phyloP scores from a whole-genome alignment of 371 early-diverging fungal genomes.

The Mucor racemosus region DNA sequence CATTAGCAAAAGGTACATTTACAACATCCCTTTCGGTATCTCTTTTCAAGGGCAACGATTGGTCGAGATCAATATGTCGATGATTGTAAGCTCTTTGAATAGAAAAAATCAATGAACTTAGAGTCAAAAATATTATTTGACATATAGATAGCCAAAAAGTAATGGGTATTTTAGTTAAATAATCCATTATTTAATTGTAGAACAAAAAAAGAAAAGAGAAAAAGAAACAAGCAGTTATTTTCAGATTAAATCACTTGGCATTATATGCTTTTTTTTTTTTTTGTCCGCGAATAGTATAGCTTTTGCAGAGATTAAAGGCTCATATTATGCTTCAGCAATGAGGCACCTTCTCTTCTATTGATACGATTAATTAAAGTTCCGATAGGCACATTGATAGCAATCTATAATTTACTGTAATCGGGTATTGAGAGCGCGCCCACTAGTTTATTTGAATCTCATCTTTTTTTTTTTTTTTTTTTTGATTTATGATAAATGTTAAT shows the following conservation, averaged over 20 bases:
- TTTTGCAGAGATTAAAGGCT: no score
- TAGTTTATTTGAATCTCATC: no score
- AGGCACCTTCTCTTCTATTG: no score
- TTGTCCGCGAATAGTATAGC: no score
- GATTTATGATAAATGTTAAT: no score
- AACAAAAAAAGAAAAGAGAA: not conserved
- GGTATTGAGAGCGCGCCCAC: no score
- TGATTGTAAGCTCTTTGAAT: conserved; percentile 22
- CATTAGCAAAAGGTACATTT: conserved; percentile 7
- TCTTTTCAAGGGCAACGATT: not conserved
- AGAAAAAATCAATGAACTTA: conserved; percentile 21
- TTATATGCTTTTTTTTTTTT: not conserved
- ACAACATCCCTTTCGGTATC: conserved; percentile 12
- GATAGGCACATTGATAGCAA: no score
- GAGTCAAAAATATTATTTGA: not conserved
- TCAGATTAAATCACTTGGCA: not conserved
- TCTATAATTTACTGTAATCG: no score
- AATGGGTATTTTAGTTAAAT: not conserved
- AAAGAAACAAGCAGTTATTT: not conserved
- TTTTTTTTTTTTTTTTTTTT: no score
- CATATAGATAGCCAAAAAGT: not conserved
- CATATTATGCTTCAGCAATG: no score
- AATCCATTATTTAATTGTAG: not conserved
- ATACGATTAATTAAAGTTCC: no score
- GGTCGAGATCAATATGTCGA: not conserved